Conservation (phyloP, 2,329 filamentous ascomycete species). For the Neofusicoccum sp. region DNA sequence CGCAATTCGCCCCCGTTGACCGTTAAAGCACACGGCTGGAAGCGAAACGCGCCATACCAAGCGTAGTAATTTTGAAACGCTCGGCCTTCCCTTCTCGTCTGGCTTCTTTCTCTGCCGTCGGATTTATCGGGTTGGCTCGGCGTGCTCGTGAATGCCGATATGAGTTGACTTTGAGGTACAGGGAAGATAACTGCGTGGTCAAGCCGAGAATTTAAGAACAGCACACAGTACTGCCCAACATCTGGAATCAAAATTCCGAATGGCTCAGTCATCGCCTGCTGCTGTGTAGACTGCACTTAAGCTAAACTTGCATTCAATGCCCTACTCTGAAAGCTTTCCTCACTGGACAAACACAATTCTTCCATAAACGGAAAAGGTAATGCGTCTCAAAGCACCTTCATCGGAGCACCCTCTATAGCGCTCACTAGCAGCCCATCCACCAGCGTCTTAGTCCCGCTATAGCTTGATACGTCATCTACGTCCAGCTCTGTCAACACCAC, state of each 20-base stretch:
- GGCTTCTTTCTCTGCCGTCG: neutral
- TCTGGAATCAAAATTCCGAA: neutral
- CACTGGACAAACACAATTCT: too few relatives aligned
- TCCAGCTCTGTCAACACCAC: neutral
- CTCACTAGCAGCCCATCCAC: neutral
- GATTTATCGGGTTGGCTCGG: neutral
- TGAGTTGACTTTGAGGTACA: neutral
- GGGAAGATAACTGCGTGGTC: neutral
- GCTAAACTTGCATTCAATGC: neutral
- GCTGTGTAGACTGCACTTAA: neutral
- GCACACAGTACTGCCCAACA: neutral
- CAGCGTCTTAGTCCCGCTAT: neutral
- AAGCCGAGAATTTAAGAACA: neutral
- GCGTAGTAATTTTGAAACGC: neutral
- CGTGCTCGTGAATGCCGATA: neutral
- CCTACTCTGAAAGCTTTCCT: neutral
- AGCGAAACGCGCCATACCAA: neutral
- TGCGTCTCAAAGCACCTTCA: too few relatives aligned
- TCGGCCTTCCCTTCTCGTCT: neutral
- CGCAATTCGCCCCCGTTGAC: too few relatives aligned
- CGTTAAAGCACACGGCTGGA: too few relatives aligned
- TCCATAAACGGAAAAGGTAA: too few relatives aligned
- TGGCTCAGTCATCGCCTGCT: neutral
- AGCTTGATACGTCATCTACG: neutral
- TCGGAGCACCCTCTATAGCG: neutral